Evolutionary conservation across 345 rosid genomes (phyloP), one percentile per base, ranked within the genome.

Genomic region (Noccaea caerulescens): DNA sequence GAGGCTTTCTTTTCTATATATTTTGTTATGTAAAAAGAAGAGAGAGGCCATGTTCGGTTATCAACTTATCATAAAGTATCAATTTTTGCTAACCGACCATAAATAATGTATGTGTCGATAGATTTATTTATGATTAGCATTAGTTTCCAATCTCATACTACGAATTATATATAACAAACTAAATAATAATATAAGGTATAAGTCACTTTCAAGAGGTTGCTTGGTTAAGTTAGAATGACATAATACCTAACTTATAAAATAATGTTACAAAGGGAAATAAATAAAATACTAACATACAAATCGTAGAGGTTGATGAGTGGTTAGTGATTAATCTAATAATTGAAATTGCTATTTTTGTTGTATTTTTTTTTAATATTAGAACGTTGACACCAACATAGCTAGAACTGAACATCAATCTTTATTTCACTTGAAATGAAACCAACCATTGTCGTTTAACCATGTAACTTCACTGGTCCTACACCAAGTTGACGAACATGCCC

Each of bases 121-220:
- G 61, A 18, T 71, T 32, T 11, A 36, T 61, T 44, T 23, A 23
- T 27, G 30, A 27, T 32, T 12, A 51, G 36, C 54, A 41, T 59
- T 44, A 61, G 16, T 42, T 27, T 32, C 61, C 61, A 61, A 61
- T 71, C 68, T 34, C 51, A 49, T 38, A n/a, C 41, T 38, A 70
- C 25, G 8, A 45, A 6, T 37, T 58, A 33, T 9, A 39, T 27
- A 41, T 39, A 60, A 32, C 34, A 51, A 51, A 41, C 34, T 45
- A 51, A 38, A 42, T 68, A 27, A 27, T 9, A 32, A 43, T 62
- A 52, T 71, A 32, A 52, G 62, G 46, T 62, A 62, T 44, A 45
- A 20, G 69, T 71, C 69, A 43, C 47, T 62, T 53, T 71, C 69
- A 71, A 45, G 43, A 53, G 46, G 76, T 71, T 71, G 63, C 69